Percentiles rank a stretch among this genome's conserved stretches.
Conservation (phyloP, 176 grass and related monocot genomes). For the Cenchrus purpureus region DNA sequence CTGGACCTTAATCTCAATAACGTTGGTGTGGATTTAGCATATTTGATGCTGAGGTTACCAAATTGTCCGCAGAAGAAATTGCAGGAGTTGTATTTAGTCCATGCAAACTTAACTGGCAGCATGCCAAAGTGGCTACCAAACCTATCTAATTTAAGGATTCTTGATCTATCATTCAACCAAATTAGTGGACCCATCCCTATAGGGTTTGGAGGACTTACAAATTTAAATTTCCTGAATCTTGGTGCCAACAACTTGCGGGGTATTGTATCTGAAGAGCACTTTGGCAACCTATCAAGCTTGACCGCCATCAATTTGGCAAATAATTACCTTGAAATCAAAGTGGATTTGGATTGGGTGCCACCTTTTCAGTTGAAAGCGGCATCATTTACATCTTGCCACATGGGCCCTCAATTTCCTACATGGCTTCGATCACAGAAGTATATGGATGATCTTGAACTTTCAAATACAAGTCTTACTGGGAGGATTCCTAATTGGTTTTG, state of each 20-base stretch:
- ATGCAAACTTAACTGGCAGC: constrained; percentile 2
- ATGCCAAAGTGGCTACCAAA: background rate
- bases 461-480: background rate
- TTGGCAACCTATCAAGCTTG: constrained; percentile 10
- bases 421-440: constrained; percentile 35
- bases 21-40: background rate
- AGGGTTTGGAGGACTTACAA: constrained; percentile 24
- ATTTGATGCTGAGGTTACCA: background rate
- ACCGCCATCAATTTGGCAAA: background rate
- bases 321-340: background rate
- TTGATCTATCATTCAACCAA: constrained; percentile 2
- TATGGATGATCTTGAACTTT: background rate
- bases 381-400: background rate
- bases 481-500: constrained; percentile 45
- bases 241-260: background rate
- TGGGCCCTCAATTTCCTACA: constrained; percentile 33
- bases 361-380: background rate
- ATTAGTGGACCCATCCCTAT: constrained; percentile 16
- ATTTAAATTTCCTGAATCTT: background rate
- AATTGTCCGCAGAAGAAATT: background rate
- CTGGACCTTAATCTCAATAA: background rate
- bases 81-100: background rate
- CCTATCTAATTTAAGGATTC: background rate
- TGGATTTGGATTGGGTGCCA: constrained; percentile 28
- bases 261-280: constrained; percentile 29